A percentile compares a stretch with the other conserved stretches of the same genome.
Conservation (phyloP, 1,284 basidiomycete genomes). For the Fereydounia khargensis region DNA sequence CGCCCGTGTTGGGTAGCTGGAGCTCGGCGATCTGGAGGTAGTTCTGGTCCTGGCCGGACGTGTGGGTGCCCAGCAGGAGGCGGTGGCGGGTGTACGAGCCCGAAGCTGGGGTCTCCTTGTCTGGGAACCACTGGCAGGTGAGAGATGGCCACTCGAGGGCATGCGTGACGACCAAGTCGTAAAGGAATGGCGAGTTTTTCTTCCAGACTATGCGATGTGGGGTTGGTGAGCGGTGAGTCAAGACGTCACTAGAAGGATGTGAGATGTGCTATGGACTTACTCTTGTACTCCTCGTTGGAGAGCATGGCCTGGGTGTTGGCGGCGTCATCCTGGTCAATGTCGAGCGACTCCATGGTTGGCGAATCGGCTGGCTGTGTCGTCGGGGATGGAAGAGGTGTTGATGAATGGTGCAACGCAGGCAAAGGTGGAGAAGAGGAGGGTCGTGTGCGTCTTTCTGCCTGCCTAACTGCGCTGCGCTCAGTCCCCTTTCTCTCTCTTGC, state of each 20-base stretch:
- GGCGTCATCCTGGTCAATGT: constrained; percentile 45
- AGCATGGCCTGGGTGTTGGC: constrained; percentile 48
- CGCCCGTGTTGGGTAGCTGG: constrained; percentile 72
- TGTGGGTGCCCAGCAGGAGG: constrained; percentile 93
- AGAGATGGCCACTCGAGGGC: constrained; percentile 97
- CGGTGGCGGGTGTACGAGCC: constrained; percentile 91
- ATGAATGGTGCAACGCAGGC: background rate
- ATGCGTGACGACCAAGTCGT: constrained; percentile 95
- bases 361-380: background rate
- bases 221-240: no score
- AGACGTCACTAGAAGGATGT: no score
- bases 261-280: constrained; percentile 7
- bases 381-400: background rate
- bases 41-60: constrained; percentile 89
- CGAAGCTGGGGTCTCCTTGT: constrained; percentile 78
- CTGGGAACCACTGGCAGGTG: constrained; percentile 99
- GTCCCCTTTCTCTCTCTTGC: no score
- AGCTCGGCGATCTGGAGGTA: constrained; percentile 90
- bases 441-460: no score
- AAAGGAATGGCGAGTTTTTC: constrained; percentile 69
- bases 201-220: constrained; percentile 57
- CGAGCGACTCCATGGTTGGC: constrained; percentile 28
- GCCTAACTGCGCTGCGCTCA: no score
- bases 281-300: constrained; percentile 55
- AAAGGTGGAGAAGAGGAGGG: no score